Percentiles rank a stretch among this genome's conserved stretches.
These are phyloP conservation scores for Ophiostoma ulmi DNA, from an alignment of 2,329 filamentous ascomycete genomes.

Conservation along the genomic window DNA sequence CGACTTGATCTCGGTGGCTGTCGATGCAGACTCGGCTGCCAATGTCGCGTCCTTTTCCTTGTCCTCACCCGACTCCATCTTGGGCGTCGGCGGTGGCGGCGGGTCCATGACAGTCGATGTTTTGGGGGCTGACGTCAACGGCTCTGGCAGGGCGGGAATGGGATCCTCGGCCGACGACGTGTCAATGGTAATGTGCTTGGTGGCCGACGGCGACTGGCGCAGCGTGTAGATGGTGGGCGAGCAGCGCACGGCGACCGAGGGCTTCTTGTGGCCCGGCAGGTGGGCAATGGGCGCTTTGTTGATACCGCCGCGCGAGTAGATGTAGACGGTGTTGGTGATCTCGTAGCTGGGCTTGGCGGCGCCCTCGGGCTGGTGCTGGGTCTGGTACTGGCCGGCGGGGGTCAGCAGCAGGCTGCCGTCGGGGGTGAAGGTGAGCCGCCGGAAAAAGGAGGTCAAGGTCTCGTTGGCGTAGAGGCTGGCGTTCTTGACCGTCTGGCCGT, in stretches of 20 bases:
- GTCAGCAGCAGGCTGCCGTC: slow-evolving; percentile 93
- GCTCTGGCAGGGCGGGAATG: slow-evolving; percentile 79
- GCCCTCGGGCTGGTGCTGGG: slow-evolving; percentile 59
- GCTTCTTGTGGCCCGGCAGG: slow-evolving; percentile 95
- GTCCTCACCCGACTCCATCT: too few relatives aligned
- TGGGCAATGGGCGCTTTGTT: slow-evolving; percentile 96
- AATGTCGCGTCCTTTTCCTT: too few relatives aligned
- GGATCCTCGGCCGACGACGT: slow-evolving; percentile 82
- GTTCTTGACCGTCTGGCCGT: slow-evolving; percentile 64
- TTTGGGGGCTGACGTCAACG: slow-evolving; percentile 53
- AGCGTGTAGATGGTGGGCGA: slow-evolving; percentile 85
- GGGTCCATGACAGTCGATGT: slow-evolving; percentile 26
- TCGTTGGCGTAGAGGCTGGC: slow-evolving; percentile 93
- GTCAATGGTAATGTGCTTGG: slow-evolving; percentile 89
- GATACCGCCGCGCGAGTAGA: slow-evolving; percentile 92
- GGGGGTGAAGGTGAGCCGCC: slow-evolving; percentile 86
- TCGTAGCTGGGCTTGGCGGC: slow-evolving; percentile 70
- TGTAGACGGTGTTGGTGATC: slow-evolving; percentile 94
- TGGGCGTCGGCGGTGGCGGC: slow-evolving; percentile 37
- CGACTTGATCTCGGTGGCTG: slow-evolving; percentile 41
- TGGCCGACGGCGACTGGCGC: slow-evolving; percentile 63
- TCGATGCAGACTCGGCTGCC: not conserved
- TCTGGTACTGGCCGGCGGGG: slow-evolving; percentile 91
- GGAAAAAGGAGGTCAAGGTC: slow-evolving; percentile 94
- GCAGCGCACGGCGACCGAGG: slow-evolving; percentile 90